Base-by-base conservation (phyloP, 2,329 filamentous ascomycete genomes). In the Fusarium hainanense region DNA sequence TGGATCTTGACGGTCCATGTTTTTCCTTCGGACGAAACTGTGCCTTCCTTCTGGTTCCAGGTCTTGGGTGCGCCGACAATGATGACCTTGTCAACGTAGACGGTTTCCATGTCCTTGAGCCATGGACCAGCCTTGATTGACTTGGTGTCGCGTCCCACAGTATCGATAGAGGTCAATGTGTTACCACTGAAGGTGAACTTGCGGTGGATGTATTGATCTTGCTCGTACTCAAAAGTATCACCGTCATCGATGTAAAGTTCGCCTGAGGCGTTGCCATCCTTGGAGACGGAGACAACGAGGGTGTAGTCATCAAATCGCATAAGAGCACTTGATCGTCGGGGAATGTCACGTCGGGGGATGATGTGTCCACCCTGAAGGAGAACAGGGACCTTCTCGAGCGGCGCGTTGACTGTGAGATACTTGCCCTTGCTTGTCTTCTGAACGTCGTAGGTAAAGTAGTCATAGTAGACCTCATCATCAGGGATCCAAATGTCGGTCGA, bases 231-330 rank as follows among this genome's bases (percentile, higher is more conserved):
- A 72, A 94, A 99, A 1, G 92, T 92, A 80, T 98, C 94, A 49
- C 96, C 96, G 71, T 99, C 96, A 76, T 99, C 96, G 30, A 93
- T 85, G 76, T 99, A 99, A 10, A 99, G 83, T 50, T 92, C 90
- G 28, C 96, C 96, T 49, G 91, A 87, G 0, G 95, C 93, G 7
- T 76, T 59, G 21, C 81, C 84, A 50, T 71, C 66, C 74, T 90
- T 88, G 55, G 91, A 90, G 32, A 97, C 84, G 2, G 78, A 70
- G 4, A 98, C 85, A 4, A 99, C 90, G 3, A 99, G 88, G 0
- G 96, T 99, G 83, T 97, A 97, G 42, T 97, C 94, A 78, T 99
- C 96, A 80, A 90, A 97, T 75, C 89, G 92, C 96, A 98, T 98
- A 47, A 98, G 85, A 21, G 92, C 90, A 61, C 89, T 92, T 61